These are phyloP conservation scores for Pseudogymnoascus destructans DNA, from an alignment of 2,329 filamentous ascomycete genomes.

Conservation along the genomic window DNA sequence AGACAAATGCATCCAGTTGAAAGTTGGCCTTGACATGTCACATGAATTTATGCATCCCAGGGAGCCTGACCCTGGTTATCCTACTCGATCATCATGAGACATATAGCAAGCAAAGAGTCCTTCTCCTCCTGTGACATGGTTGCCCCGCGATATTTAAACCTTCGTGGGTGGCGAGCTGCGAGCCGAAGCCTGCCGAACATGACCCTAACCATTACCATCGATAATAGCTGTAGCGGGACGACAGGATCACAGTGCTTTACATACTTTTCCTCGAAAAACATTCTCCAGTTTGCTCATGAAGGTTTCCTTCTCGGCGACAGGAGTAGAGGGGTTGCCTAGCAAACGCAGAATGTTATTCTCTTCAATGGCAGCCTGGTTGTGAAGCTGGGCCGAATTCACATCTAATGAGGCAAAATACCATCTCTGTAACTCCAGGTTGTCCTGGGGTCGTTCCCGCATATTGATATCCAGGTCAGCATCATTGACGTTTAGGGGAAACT, in stretches of 20 bases:
- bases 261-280: constrained; percentile 30
- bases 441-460: constrained; percentile 29
- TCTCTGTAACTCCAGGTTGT: constrained; percentile 34
- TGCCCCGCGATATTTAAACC: constrained; percentile 22
- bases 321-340: not conserved
- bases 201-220: constrained; percentile 20
- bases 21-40: constrained; percentile 28
- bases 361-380: not conserved
- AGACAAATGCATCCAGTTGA: constrained; percentile 27
- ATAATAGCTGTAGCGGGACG: constrained; percentile 28
- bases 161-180: constrained; percentile 25
- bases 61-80: constrained; percentile 24
- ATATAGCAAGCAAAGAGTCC: constrained; percentile 25
- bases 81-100: constrained; percentile 28
- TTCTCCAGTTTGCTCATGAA: constrained; percentile 22
- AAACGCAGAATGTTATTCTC: not conserved
- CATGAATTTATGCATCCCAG: constrained; percentile 22
- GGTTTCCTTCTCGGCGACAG: constrained; percentile 18
- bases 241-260: constrained; percentile 31
- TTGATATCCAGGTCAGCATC: constrained; percentile 37
- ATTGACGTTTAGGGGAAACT: constrained; percentile 39
- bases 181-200: constrained; percentile 24
- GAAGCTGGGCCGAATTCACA: constrained; percentile 23
- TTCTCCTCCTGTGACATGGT: constrained; percentile 24
- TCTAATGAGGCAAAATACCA: constrained; percentile 29